Conservation (phyloP, 352 stramenopile genomes). For the Pythium sukuiense region DNA sequence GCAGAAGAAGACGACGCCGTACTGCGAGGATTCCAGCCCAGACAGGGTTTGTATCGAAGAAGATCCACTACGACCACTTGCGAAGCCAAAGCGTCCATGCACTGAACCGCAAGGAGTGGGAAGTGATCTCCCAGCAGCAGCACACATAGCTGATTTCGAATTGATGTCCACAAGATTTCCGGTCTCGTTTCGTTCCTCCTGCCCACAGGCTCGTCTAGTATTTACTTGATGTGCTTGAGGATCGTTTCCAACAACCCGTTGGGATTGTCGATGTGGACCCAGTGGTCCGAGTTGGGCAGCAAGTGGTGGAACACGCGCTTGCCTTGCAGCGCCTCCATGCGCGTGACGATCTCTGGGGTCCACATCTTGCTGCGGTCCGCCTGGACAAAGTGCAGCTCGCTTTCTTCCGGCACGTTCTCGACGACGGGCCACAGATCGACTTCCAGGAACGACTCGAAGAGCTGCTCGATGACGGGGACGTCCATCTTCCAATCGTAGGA, state of each 20-base stretch:
- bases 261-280: conserved; percentile 87
- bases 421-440: conserved; percentile 75
- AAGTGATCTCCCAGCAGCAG: conserved; percentile 31
- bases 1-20: conserved; percentile 18
- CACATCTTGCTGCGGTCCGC: conserved; percentile 80
- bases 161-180: neutral
- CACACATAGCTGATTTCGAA: neutral
- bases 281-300: conserved; percentile 74
- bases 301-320: conserved; percentile 64
- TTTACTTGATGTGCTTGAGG: conserved; percentile 23
- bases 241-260: conserved; percentile 70
- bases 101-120: conserved; percentile 61
- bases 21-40: conserved; percentile 37
- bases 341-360: conserved; percentile 45
- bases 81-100: conserved; percentile 49
- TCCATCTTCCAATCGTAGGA: conserved; percentile 85
- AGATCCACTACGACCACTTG: conserved; percentile 55
- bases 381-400: conserved; percentile 76
- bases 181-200: neutral
- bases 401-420: conserved; percentile 33
- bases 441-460: conserved; percentile 66
- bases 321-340: conserved; percentile 45
- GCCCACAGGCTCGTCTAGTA: neutral
- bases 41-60: conserved; percentile 56
- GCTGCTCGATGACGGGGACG: conserved; percentile 65